Base-by-base conservation (phyloP, 257 asterid species). In the Cynanchum wilfordii region DNA sequence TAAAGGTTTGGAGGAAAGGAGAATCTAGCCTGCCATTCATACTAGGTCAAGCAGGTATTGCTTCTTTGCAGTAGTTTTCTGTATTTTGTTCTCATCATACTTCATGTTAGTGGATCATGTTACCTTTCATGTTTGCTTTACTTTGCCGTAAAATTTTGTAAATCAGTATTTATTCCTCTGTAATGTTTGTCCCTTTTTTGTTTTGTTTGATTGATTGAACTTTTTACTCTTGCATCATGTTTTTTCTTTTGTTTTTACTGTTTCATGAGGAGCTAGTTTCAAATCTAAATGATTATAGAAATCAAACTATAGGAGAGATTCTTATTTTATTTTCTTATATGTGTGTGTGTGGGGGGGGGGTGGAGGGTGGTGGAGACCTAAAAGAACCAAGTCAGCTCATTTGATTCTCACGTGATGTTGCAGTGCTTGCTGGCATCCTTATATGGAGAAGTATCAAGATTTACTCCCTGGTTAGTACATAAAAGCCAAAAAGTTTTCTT, bases 1-100 rank as follows among this genome's bases (percentile, higher is more conserved):
- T 94, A 79, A 91, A 87, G 89, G 86, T 91, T 47, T 94, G 97
- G 97, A 85, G 83, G 69, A 88, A 84, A 85, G 96, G 98, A 81
- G 89, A 94, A 76, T 92, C 97, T 68, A 89, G 98, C 93, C 80
- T 89, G 57, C 98, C 97, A 5, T 94, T 84, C 79, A 94, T 89
- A 77, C 78, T 91, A 67, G 96, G 96, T 50, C 98, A 94, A 94
- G 96, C 96, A 86, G 97, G 98, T 91, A 81, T 45, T 71, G 38
- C 68, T 22, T 72, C 74, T 76, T 62, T 68, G 70, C 59, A 8
- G 30, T 13, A 29, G 13, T 38, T 27, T 49, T 36, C 12, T n/a
- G 1, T 60, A 38, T 54, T 56, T 44, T 30, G 56, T 62, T 49
- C 54, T 27, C 50, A 49, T 49, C 68, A 10, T 29, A 40, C 44